Conservation (phyloP, 495 filamentous ascomycete species). For the Aspergillus ellipticus region DNA sequence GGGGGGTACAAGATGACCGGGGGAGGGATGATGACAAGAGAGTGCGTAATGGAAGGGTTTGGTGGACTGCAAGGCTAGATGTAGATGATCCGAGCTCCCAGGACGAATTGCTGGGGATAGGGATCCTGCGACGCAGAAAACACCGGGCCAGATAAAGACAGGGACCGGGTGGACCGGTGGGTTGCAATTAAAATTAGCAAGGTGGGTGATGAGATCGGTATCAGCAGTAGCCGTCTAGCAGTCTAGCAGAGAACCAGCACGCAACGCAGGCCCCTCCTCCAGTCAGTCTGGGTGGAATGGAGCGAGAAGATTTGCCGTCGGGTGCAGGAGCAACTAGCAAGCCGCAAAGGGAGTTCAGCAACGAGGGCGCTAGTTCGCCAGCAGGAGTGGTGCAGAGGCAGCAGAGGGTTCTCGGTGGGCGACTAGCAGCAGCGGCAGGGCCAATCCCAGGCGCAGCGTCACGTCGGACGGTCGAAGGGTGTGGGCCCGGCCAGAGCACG, state of each 20-base stretch:
- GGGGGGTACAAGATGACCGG: not conserved
- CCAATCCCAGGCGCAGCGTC: conserved; percentile 28
- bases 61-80: conserved; percentile 11
- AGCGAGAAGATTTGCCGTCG: conserved; percentile 20
- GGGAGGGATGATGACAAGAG: conserved; percentile 1
- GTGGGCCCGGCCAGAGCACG: conserved; percentile 30
- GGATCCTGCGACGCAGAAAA: conserved; percentile 10
- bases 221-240: conserved; percentile 14
- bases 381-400: not conserved
- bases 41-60: conserved; percentile 2
- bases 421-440: conserved; percentile 16
- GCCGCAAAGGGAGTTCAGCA: conserved; percentile 20
- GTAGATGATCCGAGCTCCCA: conserved; percentile 12
- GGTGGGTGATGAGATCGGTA: conserved; percentile 14
- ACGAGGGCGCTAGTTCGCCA: conserved; percentile 10
- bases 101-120: conserved; percentile 15
- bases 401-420: no score
- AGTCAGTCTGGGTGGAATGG: conserved; percentile 17
- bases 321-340: conserved; percentile 14
- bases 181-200: conserved; percentile 11
- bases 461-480: conserved; percentile 25
- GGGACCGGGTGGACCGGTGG: conserved; percentile 11
- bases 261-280: conserved; percentile 15
- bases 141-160: conserved; percentile 13
- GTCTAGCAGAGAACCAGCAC: conserved; percentile 5